phyloP scores from a whole-genome alignment of 2,329 filamentous ascomycete genomes.

The Aspergillus felis region DNA sequence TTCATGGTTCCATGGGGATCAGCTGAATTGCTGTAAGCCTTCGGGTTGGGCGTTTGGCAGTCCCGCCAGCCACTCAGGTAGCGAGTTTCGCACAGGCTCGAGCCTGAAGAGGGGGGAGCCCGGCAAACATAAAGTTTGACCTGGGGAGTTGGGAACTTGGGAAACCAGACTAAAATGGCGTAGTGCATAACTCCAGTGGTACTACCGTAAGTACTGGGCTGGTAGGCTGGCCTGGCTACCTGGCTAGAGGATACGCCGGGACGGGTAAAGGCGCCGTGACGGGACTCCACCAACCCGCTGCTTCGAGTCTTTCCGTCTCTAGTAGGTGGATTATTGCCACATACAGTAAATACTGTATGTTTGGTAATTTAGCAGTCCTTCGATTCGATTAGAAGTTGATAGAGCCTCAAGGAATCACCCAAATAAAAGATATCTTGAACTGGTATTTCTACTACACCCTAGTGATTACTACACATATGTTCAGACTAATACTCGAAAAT shows the following conservation, averaged over 20 bases:
- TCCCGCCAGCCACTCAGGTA: slow-evolving; percentile 7
- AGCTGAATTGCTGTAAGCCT: slow-evolving; percentile 26
- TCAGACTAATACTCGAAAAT: not conserved
- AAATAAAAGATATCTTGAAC: not conserved
- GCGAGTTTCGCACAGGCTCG: slow-evolving; percentile 4
- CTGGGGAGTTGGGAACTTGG: not conserved
- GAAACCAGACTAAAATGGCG: not conserved
- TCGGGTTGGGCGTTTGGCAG: slow-evolving; percentile 20
- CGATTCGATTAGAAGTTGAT: not conserved
- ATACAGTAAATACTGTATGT: not conserved
- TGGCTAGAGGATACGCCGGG: slow-evolving; percentile 17
- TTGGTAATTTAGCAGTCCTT: slow-evolving; percentile 1
- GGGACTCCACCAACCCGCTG: slow-evolving; percentile 17
- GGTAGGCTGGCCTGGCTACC: not conserved
- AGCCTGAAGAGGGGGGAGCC: slow-evolving; percentile 17
- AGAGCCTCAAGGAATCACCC: not conserved
- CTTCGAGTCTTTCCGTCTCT: slow-evolving; percentile 16
- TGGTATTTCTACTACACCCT: not conserved
- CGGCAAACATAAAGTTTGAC: slow-evolving; percentile 6
- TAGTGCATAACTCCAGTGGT: not conserved
- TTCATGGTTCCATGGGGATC: slow-evolving; percentile 26
- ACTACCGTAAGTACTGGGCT: not conserved
- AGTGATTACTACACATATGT: not conserved
- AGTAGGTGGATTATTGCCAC: not conserved
- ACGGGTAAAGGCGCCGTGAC: slow-evolving; percentile 26